Base-by-base conservation (phyloP, 495 filamentous ascomycete genomes). In the Aspergillus sclerotioniger region DNA sequence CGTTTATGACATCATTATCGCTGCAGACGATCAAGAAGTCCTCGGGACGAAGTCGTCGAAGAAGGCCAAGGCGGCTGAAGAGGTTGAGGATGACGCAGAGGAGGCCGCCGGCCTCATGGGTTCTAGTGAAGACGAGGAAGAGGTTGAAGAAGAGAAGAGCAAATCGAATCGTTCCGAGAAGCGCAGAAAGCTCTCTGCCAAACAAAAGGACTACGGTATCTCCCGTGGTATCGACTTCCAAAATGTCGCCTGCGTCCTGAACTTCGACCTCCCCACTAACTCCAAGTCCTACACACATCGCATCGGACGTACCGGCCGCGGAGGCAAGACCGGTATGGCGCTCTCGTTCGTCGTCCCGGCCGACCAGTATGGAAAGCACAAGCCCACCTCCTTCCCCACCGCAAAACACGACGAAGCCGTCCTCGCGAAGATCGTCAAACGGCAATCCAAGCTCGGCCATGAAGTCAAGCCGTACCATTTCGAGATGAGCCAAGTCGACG, bases 141-240 rank as follows among this genome's bases (percentile, higher is more conserved):
- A 65, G 10, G 66, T 67, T 12, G 4, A 47, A 35, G 65, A 62
- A 56, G 46, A 62, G 58, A 59, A 56, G 53, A 4, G 12, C 64
- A 78, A 66, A 60, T 49, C 51, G 20, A 58, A 12, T 28, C 70
- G 45, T 13, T 59, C 68, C 25, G 77, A 79, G 60, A 92, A 91
- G 68, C 86, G 85, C 58, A 78, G 78, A 59, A 90, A 86, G 63
- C 71, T 79, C 51, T 68, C 75, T 15, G 77, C 76, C 49, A 80
- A 81, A 46, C 87, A 92, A 63, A 88, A 89, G 68, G 94, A 98
- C 64, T 98, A 92, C 67, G 90, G 92, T 32, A 83, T 98, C 32
- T 92, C 93, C 13, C 88, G 94, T 60, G 92, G 91, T 45, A 94
- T 97, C 70, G 94, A 99, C 72, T 99, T 99, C 80, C 87, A 90